A percentile compares a stretch with the other conserved stretches of the same genome.
Conservation (phyloP, 176 grass and related monocot species). For the Musa beccarii region DNA sequence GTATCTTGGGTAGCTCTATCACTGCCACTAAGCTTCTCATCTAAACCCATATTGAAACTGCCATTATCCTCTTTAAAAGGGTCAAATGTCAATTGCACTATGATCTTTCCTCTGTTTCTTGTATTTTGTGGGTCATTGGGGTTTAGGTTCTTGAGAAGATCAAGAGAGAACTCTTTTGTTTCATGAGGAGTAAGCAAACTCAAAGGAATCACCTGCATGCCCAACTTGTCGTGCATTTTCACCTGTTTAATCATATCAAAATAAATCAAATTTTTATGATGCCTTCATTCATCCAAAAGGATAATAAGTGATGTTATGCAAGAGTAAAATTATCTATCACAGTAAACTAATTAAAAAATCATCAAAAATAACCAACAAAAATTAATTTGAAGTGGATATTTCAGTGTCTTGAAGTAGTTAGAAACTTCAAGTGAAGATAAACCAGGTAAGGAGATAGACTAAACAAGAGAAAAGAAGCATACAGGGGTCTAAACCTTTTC, state of each 20-base stretch:
- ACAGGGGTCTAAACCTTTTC: conserved; percentile 68
- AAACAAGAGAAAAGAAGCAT: conserved; percentile 14
- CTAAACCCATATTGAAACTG: conserved; percentile 24
- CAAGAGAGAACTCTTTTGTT: conserved; percentile 65
- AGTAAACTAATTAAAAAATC: background rate
- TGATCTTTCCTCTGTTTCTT: conserved; percentile 70
- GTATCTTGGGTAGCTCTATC: background rate
- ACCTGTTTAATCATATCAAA: conserved; percentile 33
- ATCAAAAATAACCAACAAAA: background rate
- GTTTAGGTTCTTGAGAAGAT: conserved; percentile 73
- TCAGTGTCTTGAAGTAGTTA: too few relatives aligned
- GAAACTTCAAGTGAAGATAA: background rate
- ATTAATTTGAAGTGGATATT: too few relatives aligned
- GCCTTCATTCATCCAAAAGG: background rate
- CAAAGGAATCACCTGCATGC: conserved; percentile 81
- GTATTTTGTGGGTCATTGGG: conserved; percentile 71
- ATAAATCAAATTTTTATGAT: background rate
- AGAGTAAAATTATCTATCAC: background rate
- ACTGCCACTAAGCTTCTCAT: conserved; percentile 12
- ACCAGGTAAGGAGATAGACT: background rate
- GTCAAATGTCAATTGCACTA: conserved; percentile 80
- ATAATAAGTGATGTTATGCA: conserved; percentile 19
- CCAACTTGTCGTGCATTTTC: conserved; percentile 89
- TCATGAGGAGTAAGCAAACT: conserved; percentile 50
- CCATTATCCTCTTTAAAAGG: conserved; percentile 65